Evolutionary conservation across 345 rosid genomes (phyloP).

Genomic region (Brassica incana): DNA sequence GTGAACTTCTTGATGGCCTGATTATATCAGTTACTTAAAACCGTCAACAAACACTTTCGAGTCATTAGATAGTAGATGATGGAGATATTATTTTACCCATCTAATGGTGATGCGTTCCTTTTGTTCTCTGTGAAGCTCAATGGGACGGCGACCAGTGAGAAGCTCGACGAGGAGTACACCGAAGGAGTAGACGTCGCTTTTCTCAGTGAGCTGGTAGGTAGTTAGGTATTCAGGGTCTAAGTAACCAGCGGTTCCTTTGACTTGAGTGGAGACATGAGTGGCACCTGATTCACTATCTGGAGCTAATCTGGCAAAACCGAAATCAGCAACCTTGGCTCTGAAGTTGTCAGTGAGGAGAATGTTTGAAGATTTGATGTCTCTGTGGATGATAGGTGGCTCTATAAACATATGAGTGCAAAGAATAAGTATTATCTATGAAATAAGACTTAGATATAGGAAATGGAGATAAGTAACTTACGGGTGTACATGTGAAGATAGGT

Average conservation of each 20-base stretch:
- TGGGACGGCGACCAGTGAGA: slow-evolving; percentile 82
- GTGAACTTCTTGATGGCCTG: slow-evolving; percentile 81
- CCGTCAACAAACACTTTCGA: background rate
- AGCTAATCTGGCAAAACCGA: slow-evolving; percentile 85
- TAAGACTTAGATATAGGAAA: background rate
- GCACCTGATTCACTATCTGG: slow-evolving; percentile 79
- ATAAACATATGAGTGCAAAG: background rate
- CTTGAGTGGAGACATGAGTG: slow-evolving; percentile 94
- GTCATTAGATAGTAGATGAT: background rate
- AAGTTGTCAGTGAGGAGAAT: slow-evolving; percentile 82
- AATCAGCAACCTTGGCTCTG: slow-evolving; percentile 92
- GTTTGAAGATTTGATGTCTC: slow-evolving; percentile 95
- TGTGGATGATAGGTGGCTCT: slow-evolving; percentile 96
- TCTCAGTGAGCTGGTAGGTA: slow-evolving; percentile 88
- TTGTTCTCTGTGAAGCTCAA: slow-evolving; percentile 68
- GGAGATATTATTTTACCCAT: slow-evolving; percentile 56
- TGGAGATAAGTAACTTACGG: slow-evolving; percentile 43
- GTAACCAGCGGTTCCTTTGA: slow-evolving; percentile 97
- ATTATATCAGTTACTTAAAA: slow-evolving; percentile 13
- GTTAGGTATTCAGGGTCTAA: slow-evolving; percentile 86
- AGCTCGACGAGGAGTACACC: slow-evolving; percentile 83
- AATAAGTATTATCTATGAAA: background rate
- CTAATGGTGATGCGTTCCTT: slow-evolving; percentile 73
- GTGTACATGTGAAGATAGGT: slow-evolving; percentile 98
- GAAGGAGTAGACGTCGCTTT: slow-evolving; percentile 93